Evolutionary conservation across 1,284 basidiomycete genomes (phyloP).

Genomic region (Cerioporus squamosus): DNA sequence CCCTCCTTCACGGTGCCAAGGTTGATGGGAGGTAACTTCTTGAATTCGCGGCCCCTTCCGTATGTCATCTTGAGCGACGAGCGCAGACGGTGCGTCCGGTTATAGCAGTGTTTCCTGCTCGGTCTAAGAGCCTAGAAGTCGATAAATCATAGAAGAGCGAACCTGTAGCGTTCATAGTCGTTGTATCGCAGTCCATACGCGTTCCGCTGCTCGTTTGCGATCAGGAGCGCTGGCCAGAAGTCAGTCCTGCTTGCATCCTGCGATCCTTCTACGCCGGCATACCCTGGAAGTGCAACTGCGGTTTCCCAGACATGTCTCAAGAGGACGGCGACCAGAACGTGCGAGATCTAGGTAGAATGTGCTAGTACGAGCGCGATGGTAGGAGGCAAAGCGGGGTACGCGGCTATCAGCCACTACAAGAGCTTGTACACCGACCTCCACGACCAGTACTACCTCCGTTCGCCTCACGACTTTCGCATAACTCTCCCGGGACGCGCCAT

Average conservation of each 20-base stretch:
- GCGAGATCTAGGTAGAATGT: slow-evolving; percentile 30
- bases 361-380: slow-evolving; percentile 27
- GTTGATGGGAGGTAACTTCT: slow-evolving; percentile 72
- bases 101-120: slow-evolving; percentile 85
- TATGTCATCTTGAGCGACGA: slow-evolving; percentile 86
- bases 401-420: slow-evolving; percentile 20
- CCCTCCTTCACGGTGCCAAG: slow-evolving; percentile 74
- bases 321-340: slow-evolving; percentile 3
- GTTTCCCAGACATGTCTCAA: slow-evolving; percentile 32
- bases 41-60: slow-evolving; percentile 89
- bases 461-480: background rate
- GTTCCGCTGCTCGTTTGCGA: slow-evolving; percentile 88
- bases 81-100: slow-evolving; percentile 87
- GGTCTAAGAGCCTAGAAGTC: background rate
- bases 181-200: slow-evolving; percentile 91
- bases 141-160: slow-evolving; percentile 19
- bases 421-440: slow-evolving; percentile 11
- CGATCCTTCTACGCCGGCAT: background rate
- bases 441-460: slow-evolving; percentile 7
- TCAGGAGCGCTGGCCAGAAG: slow-evolving; percentile 64
- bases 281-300: slow-evolving; percentile 38
- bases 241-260: slow-evolving; percentile 6
- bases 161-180: slow-evolving; percentile 87
- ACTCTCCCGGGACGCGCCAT: slow-evolving; percentile 30
- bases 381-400: slow-evolving; percentile 27